Conservation (phyloP, 139 green algal genomes). For the Bryopsis sp. region DNA sequence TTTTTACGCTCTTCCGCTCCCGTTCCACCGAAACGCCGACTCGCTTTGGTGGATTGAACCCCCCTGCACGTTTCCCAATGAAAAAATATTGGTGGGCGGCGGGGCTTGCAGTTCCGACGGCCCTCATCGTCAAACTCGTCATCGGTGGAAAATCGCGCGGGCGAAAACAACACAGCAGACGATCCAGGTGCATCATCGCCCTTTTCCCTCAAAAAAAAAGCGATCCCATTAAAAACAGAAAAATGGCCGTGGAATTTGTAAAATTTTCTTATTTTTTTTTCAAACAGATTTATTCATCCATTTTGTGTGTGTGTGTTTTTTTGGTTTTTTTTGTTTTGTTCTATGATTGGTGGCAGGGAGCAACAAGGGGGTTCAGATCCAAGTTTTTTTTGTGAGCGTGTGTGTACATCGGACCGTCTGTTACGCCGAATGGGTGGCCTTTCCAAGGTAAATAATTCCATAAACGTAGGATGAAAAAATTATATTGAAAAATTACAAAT, state of each 20-base stretch:
- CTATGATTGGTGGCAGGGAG: too few relatives aligned
- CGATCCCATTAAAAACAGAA: too few relatives aligned
- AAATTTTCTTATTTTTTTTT: background rate
- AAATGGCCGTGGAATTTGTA: too few relatives aligned
- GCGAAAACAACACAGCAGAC: background rate
- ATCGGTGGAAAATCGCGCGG: background rate
- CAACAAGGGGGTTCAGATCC: constrained; percentile 39
- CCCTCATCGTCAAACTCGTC: constrained; percentile 8
- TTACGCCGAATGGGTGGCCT: constrained; percentile 66
- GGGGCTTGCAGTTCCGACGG: background rate
- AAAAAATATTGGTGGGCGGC: constrained; percentile 14
- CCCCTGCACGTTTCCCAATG: too few relatives aligned
- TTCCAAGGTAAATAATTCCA: constrained; percentile 50
- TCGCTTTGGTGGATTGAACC: too few relatives aligned
- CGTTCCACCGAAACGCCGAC: too few relatives aligned
- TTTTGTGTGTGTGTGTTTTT: too few relatives aligned
- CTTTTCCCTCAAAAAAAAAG: too few relatives aligned
- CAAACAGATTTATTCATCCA: background rate
- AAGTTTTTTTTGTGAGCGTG: constrained; percentile 87
- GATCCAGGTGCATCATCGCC: background rate
- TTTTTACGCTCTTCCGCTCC: too few relatives aligned
- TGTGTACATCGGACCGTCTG: constrained; percentile 81
- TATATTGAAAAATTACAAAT: too few relatives aligned
- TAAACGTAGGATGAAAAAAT: background rate
- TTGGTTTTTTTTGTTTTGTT: too few relatives aligned